Evolutionary conservation across 345 rosid species (phyloP).

Genomic region (Gossypium stocksii): DNA sequence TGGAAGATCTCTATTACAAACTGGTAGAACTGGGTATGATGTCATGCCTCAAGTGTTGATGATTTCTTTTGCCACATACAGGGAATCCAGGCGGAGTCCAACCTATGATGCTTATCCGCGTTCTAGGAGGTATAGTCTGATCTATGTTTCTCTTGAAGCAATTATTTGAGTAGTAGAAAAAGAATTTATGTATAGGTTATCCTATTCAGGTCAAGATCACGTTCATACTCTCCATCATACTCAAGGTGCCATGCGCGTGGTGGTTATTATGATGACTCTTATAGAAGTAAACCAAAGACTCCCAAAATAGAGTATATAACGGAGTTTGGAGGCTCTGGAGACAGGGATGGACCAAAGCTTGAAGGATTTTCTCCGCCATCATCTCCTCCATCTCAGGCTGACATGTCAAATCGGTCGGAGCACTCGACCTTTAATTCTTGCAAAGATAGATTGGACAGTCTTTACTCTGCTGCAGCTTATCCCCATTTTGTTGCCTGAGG

Average conservation of each 20-base stretch:
- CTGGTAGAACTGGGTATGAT: background rate
- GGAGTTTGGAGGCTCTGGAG: constrained; percentile 88
- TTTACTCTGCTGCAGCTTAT: constrained; percentile 73
- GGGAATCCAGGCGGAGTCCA: constrained; percentile 92
- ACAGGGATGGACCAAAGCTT: constrained; percentile 55
- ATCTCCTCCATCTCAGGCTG: constrained; percentile 75
- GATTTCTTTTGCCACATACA: constrained; percentile 21
- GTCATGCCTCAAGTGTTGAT: constrained; percentile 18
- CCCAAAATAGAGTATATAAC: constrained; percentile 87
- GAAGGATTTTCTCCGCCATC: constrained; percentile 86
- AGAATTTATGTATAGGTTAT: background rate
- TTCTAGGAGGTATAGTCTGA: constrained; percentile 55
- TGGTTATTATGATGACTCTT: constrained; percentile 55
- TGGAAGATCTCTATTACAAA: background rate
- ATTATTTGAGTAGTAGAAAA: background rate
- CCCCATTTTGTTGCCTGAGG: constrained; percentile 60
- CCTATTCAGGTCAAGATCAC: constrained; percentile 56
- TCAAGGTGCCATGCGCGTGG: constrained; percentile 62
- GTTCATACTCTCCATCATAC: constrained; percentile 76
- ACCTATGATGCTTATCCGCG: constrained; percentile 97
- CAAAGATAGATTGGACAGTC: constrained; percentile 91
- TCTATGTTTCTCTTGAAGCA: background rate
- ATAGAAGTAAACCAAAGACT: constrained; percentile 59
- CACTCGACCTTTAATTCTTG: constrained; percentile 95
- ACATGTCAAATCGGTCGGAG: constrained; percentile 90